Evolutionary conservation across 495 filamentous ascomycete species (phyloP).

Genomic region (Penicillium diatomitis): DNA sequence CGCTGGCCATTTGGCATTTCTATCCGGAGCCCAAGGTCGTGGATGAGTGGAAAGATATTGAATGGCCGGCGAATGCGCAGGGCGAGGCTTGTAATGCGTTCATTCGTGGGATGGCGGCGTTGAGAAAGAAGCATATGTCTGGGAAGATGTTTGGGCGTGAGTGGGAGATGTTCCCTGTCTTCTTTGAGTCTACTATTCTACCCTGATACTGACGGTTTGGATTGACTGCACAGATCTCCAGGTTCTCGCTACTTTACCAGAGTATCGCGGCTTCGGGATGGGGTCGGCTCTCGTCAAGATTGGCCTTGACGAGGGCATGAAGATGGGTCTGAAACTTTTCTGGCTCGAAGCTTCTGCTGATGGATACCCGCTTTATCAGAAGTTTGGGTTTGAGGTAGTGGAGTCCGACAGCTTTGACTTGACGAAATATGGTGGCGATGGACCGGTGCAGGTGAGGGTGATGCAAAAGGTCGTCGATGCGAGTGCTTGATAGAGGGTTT

Average conservation of each 20-base stretch:
- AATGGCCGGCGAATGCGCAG: conserved; percentile 1
- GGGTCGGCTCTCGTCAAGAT: conserved; percentile 1
- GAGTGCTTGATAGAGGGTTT: not conserved
- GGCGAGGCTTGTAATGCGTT: not conserved
- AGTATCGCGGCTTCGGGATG: conserved; percentile 4
- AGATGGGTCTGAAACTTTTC: conserved; percentile 1
- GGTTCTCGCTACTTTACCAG: conserved; percentile 6
- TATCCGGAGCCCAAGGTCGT: conserved; percentile 3
- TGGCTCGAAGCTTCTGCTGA: conserved; percentile 6
- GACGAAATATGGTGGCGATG: conserved; percentile 2
- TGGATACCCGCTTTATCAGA: conserved; percentile 6
- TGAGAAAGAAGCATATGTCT: conserved; percentile 6
- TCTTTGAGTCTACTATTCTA: not conserved
- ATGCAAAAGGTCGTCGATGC: conserved; percentile 4
- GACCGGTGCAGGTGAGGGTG: not conserved
- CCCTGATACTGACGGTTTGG: not conserved
- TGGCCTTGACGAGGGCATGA: conserved; percentile 1
- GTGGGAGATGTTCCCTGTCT: not conserved
- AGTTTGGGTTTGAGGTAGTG: conserved; percentile 8
- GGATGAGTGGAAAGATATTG: conserved; percentile 4
- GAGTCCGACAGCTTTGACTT: conserved; percentile 2
- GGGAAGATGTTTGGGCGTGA: conserved; percentile 5
- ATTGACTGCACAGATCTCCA: conserved; percentile 1
- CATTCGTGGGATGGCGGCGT: not conserved
- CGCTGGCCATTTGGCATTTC: conserved; percentile 2